Conservation (phyloP, 768 basidiomycete species). For the Suillus fuscotomentosus region DNA sequence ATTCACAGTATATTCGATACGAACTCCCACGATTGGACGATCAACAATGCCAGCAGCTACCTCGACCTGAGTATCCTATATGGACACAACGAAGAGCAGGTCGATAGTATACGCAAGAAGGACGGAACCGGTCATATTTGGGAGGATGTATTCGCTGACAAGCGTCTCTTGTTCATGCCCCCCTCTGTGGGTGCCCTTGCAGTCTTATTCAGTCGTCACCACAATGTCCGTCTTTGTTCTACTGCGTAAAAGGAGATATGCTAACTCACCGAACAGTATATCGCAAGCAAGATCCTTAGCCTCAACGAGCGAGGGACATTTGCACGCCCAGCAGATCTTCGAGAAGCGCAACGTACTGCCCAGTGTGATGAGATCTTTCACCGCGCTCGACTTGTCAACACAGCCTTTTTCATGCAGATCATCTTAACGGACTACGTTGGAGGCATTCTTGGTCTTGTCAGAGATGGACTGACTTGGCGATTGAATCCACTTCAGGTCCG, state of each 20-base stretch:
- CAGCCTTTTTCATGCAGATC: conserved; percentile 67
- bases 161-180: conserved; percentile 66
- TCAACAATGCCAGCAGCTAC: conserved; percentile 71
- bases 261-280: conserved; percentile 45
- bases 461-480: conserved; percentile 64
- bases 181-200: conserved; percentile 68
- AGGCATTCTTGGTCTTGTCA: conserved; percentile 66
- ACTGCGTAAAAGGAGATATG: background rate
- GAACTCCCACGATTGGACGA: conserved; percentile 41
- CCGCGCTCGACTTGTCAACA: conserved; percentile 70
- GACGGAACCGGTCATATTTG: conserved; percentile 69
- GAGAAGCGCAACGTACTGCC: conserved; percentile 22
- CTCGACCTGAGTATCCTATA: conserved; percentile 77
- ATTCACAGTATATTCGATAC: conserved; percentile 75
- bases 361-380: conserved; percentile 83
- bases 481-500: conserved; percentile 63
- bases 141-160: conserved; percentile 71
- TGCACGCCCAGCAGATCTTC: conserved; percentile 16
- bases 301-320: conserved; percentile 67
- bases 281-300: conserved; percentile 61
- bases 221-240: conserved; percentile 51
- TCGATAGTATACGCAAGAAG: conserved; percentile 51
- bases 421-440: conserved; percentile 75
- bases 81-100: conserved; percentile 50
- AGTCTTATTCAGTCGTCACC: conserved; percentile 69